Evolutionary conservation across 2,329 filamentous ascomycete species (phyloP).

Genomic region (Ascochyta lentis): DNA sequence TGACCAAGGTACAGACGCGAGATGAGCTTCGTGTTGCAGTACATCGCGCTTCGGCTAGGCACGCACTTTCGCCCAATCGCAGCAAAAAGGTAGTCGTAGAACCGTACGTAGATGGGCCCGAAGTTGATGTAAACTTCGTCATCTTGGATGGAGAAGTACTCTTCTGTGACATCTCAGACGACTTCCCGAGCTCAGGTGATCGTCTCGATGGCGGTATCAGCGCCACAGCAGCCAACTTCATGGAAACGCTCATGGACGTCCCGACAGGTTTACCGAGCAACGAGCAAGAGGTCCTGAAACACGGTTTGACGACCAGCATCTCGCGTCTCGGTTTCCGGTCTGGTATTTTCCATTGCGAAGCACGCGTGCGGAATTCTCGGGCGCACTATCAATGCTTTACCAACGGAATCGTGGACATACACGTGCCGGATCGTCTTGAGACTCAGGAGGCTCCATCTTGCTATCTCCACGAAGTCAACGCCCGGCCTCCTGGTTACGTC

Average conservation of each 20-base stretch:
- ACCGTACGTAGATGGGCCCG: constrained; percentile 19
- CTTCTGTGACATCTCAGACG: constrained; percentile 17
- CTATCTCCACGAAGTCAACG: constrained; percentile 27
- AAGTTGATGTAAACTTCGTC: constrained; percentile 19
- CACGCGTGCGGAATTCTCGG: too few species aligned
- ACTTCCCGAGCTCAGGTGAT: constrained; percentile 13
- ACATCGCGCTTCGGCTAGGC: constrained; percentile 1
- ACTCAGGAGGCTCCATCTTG: neutral
- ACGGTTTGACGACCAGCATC: too few species aligned
- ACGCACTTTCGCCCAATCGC: neutral
- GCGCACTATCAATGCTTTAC: too few species aligned
- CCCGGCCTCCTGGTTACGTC: constrained; percentile 20
- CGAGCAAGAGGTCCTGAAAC: too few species aligned
- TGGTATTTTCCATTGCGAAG: too few species aligned
- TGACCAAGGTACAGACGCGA: constrained; percentile 38
- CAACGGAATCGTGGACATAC: too few species aligned
- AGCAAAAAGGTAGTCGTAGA: constrained; percentile 35
- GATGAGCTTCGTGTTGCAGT: constrained; percentile 29
- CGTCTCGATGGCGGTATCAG: neutral
- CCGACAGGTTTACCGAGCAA: constrained; percentile 7
- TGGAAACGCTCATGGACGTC: constrained; percentile 2
- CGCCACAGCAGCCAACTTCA: constrained; percentile 1
- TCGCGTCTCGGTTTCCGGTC: too few species aligned
- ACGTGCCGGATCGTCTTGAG: neutral
- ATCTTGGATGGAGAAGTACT: constrained; percentile 14